Conservation (phyloP, 2,329 filamentous ascomycete species). For the Calonectria honghensis region DNA sequence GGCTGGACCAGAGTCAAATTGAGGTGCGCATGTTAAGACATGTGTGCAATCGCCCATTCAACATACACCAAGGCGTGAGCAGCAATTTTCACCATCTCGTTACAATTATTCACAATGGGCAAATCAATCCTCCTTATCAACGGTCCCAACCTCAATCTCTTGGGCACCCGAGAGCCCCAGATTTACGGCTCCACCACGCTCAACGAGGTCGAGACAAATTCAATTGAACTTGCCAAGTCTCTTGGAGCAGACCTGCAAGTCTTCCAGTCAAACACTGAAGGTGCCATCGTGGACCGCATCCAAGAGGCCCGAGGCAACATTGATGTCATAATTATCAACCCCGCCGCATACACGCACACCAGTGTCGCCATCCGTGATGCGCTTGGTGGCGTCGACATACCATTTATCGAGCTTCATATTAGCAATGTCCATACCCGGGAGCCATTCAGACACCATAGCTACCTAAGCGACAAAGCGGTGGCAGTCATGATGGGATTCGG, state of each 20-base stretch:
- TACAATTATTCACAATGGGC: slow-evolving; percentile 22
- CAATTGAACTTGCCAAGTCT: slow-evolving; percentile 67
- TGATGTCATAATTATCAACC: slow-evolving; percentile 83
- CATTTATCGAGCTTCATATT: slow-evolving; percentile 84
- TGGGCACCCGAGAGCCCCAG: slow-evolving; percentile 82
- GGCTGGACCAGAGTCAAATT: not conserved
- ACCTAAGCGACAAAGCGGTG: slow-evolving; percentile 82
- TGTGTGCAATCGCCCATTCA: not conserved
- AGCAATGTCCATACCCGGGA: slow-evolving; percentile 84
- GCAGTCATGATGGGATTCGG: slow-evolving; percentile 72
- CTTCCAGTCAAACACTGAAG: slow-evolving; percentile 87
- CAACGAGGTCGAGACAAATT: slow-evolving; percentile 72
- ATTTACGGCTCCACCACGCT: slow-evolving; percentile 83
- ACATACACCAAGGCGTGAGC: not conserved
- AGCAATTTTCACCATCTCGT: not conserved
- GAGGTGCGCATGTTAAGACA: not conserved
- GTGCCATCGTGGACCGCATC: slow-evolving; percentile 81
- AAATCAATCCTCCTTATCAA: slow-evolving; percentile 80
- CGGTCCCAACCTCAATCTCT: slow-evolving; percentile 86
- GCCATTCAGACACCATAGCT: slow-evolving; percentile 79
- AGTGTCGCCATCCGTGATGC: slow-evolving; percentile 83
- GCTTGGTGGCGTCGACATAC: slow-evolving; percentile 78
- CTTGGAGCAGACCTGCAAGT: slow-evolving; percentile 70
- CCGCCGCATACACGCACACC: slow-evolving; percentile 83
- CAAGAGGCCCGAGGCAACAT: slow-evolving; percentile 72